A percentile compares a stretch with the other conserved stretches of the same genome.
These are phyloP conservation scores for Neofusicoccum sp. DNA, from an alignment of 2,329 filamentous ascomycete genomes.

Conservation along the genomic window DNA sequence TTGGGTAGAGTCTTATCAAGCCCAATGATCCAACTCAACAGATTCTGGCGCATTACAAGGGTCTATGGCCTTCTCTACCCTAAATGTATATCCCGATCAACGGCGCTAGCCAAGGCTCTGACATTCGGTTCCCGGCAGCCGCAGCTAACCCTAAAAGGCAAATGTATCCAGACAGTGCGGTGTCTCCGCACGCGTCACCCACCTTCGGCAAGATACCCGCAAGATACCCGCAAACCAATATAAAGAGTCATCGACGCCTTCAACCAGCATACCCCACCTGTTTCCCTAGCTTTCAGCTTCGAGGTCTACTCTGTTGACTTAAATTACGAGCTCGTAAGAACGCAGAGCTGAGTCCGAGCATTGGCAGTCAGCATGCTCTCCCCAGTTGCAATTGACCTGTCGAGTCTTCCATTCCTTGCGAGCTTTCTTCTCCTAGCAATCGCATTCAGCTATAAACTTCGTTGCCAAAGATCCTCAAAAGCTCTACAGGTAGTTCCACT, in stretches of 20 bases:
- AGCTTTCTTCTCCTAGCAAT: not conserved
- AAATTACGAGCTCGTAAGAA: too few relatives aligned
- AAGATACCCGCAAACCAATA: not conserved
- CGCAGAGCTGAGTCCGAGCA: too few relatives aligned
- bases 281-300: too few relatives aligned
- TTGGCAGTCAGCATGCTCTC: not conserved
- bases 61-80: too few relatives aligned
- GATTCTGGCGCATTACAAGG: too few relatives aligned
- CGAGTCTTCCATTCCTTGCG: not conserved
- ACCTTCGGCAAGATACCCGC: not conserved
- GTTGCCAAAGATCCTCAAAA: not conserved
- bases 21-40: too few relatives aligned
- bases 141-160: slow-evolving; percentile 9
- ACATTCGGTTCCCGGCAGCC: slow-evolving; percentile 3
- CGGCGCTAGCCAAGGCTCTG: slow-evolving; percentile 3
- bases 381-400: not conserved
- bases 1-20: too few relatives aligned
- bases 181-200: slow-evolving; percentile 3
- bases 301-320: too few relatives aligned
- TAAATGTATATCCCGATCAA: not conserved
- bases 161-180: slow-evolving; percentile 2
- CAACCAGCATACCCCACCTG: not conserved
- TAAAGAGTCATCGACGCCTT: not conserved
- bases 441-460: not conserved
- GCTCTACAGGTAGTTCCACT: not conserved